phyloP scores from a whole-genome alignment of 2,329 filamentous ascomycete genomes.

The Clarireedia monteithiana region DNA sequence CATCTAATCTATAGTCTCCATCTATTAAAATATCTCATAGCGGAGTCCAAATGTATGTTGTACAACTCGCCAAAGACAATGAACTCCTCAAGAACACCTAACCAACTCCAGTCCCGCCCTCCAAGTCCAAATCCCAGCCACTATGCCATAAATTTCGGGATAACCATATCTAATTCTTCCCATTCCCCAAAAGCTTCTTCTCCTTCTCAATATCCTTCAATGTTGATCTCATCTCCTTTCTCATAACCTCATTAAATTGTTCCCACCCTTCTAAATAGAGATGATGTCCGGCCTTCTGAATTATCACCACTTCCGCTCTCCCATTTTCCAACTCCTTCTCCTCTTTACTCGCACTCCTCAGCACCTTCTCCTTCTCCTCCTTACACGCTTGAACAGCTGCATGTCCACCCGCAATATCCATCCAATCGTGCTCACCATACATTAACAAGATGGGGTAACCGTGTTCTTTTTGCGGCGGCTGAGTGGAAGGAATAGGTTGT shows the following conservation, averaged over 20 bases:
- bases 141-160: too few relatives aligned
- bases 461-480: constrained; percentile 32
- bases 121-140: too few relatives aligned
- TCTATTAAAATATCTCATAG: too few relatives aligned
- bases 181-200: neutral
- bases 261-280: constrained; percentile 64
- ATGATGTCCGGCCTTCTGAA: constrained; percentile 65
- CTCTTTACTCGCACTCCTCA: constrained; percentile 56
- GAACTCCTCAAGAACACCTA: neutral
- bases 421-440: constrained; percentile 98
- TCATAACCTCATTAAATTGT: constrained; percentile 60
- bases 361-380: constrained; percentile 50
- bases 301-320: constrained; percentile 71
- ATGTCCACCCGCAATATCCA: constrained; percentile 84
- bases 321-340: constrained; percentile 69
- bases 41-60: too few relatives aligned
- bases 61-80: neutral
- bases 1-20: too few relatives aligned
- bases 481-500: constrained; percentile 38
- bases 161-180: neutral
- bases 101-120: neutral
- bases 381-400: constrained; percentile 75
- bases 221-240: constrained; percentile 56
- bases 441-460: constrained; percentile 83
- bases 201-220: constrained; percentile 17